These are phyloP conservation scores for thale cress (Arabidopsis thaliana) DNA, from an alignment of 345 rosid genomes.

Conservation along the genomic window TAIR10.1 NC_003076.8:26096501-26097000, in stretches of 20 bases:
- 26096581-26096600: slow-evolving; percentile 13
- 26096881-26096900: slow-evolving; percentile 43
- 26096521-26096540: not conserved
- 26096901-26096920: slow-evolving; percentile 4
- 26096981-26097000: slow-evolving; percentile 40
- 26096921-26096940: not conserved
- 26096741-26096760: slow-evolving; percentile 31
- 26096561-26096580: slow-evolving; percentile 42
- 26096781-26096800: not conserved
- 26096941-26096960: slow-evolving; percentile 39
- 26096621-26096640: slow-evolving; percentile 35
- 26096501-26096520: slow-evolving; percentile 15
- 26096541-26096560: not conserved
- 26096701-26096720: slow-evolving; percentile 30
- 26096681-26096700: slow-evolving; percentile 33
- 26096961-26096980: slow-evolving; percentile 36
- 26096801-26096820: not conserved
- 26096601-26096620: slow-evolving; percentile 38
- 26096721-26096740: not conserved
- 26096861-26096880: slow-evolving; percentile 39
- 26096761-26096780: not conserved
- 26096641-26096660: slow-evolving; percentile 21
- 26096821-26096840: slow-evolving; percentile 17
- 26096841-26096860: slow-evolving; percentile 40
- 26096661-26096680: slow-evolving; percentile 42